Evolutionary conservation across 2,329 filamentous ascomycete genomes (phyloP), one percentile per base, ranked within the genome.

Genomic region (Calonectria leucothoes): DNA sequence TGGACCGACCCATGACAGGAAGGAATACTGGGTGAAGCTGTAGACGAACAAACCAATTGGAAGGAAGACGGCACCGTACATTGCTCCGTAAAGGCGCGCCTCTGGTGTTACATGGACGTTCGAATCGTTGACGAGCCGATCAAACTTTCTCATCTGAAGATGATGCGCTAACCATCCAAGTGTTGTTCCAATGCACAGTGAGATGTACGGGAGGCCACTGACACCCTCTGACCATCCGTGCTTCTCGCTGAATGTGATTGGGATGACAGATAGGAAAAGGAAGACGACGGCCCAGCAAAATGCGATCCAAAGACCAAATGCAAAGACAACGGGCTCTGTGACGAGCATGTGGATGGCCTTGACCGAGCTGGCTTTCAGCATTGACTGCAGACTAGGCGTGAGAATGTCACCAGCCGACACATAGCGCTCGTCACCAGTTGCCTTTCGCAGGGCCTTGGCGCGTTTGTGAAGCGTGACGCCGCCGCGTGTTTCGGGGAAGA

Each of bases 271-370:
- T 0, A 78, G 76, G 57, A 78, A 78, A 8, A 78, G 74, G 48
- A 78, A 78, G 27, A 78, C 77, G 2, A 78, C 77, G 27, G 76
- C 77, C 77, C 77, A 78, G 48, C 77, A 78, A 66, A 78, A 78
- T 2, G 77, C 77, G 7, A 78, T 78, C 77, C 77, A 78, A 15
- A 78, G 73, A 31, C 77, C 77, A 31, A 78, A 78, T 1, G 77
- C 77, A 59, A 78, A 76, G 27, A 78, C 77, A 2, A 78, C 77
- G n/a, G 77, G 77, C 55, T 78, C 77, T 0, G 77, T 78, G 5
- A 74, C 77, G 33, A 78, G 6, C 77, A 78, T 78, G 48, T 78
- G 77, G 27, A 78, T 78, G 23, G 77, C 52, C 12, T 59, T 59
- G 10, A 59, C 52, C 20, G 52, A 59, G 10, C 52, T 59, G 0